Evolutionary conservation across 805 yeast genomes (phyloP), one percentile per base, ranked within the genome.

Genomic region (Monosporozyma siamensis): DNA sequence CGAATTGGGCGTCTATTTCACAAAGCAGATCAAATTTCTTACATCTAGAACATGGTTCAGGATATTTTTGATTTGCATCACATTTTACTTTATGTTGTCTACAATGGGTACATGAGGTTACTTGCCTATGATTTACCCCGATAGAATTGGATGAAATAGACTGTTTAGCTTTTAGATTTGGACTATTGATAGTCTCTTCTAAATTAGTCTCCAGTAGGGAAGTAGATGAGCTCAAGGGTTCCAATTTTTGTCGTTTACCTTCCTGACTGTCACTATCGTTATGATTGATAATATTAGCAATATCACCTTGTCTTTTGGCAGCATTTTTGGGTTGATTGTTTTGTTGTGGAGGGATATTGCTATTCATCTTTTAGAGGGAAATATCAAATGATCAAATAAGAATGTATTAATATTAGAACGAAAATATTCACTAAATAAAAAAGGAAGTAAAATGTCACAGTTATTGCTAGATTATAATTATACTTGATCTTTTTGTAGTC

Each of bases 41-140:
- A 64, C 97, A 89, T 46, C 95, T 64, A 14, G 82, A 74, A 60
- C 97, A 89, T 0, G 95, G 83, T 6, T 69, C 67, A 0, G 96
- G 96, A 50, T 74, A 82, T 48, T 80, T 77, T 18, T 82, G 89
- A 3, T 86, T 75, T 1, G 97, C 97, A 58, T 89, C 86, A 64
- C 97, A 89, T 58, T 82, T 83, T 60, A 89, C 87, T 63, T 89
- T 89, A 61, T 88, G 96, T 58, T 89, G 96, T 40, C 97, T 76
- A 58, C 97, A 89, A 59, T 87, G 92, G 0, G 95, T 85, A 58
- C 97, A 89, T 3, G 95, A 82, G 0, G 95, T 86, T 1, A 88
- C 94, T 0, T 95, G 95, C 43, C 96, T 66, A 54, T 84, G 90
- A 2, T 81, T 48, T 10, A 40, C 30, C 3, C 31, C 30, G 8